These are phyloP conservation scores for Diaporthe sp. DNA, from an alignment of 2,329 filamentous ascomycete genomes.

Conservation along the genomic window DNA sequence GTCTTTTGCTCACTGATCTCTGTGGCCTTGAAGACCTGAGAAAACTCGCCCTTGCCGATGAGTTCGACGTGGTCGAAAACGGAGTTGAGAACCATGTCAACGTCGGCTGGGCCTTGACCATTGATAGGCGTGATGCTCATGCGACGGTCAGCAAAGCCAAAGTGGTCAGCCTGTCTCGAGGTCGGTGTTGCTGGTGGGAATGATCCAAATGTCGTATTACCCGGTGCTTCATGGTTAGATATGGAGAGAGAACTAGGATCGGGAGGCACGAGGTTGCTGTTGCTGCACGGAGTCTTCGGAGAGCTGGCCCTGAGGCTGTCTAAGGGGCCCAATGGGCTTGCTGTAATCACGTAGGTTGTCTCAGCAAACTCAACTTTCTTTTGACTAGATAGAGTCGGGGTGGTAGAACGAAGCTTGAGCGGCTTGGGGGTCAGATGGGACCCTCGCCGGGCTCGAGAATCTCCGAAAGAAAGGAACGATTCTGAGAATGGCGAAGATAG, in stretches of 20 bases:
- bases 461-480: slow-evolving; percentile 56
- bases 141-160: slow-evolving; percentile 67
- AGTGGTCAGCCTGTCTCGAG: slow-evolving; percentile 68
- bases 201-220: slow-evolving; percentile 36
- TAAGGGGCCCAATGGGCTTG: slow-evolving; percentile 72
- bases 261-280: slow-evolving; percentile 71
- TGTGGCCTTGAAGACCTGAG: slow-evolving; percentile 87
- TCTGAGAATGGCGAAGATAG: slow-evolving; percentile 45
- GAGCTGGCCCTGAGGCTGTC: slow-evolving; percentile 65
- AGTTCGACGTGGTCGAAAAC: slow-evolving; percentile 86
- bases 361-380: slow-evolving; percentile 65
- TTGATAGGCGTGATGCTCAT: slow-evolving; percentile 79
- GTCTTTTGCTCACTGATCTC: slow-evolving; percentile 42
- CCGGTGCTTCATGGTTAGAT: slow-evolving; percentile 63
- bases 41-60: slow-evolving; percentile 92
- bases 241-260: slow-evolving; percentile 89
- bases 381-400: slow-evolving; percentile 48
- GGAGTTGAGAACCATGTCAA: slow-evolving; percentile 80
- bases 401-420: slow-evolving; percentile 45
- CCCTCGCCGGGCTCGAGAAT: slow-evolving; percentile 52
- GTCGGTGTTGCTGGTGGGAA: slow-evolving; percentile 88
- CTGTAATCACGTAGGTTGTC: slow-evolving; percentile 64
- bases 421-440: slow-evolving; percentile 51
- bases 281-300: slow-evolving; percentile 85
- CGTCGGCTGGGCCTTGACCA: slow-evolving; percentile 76